Evolutionary conservation across 768 basidiomycete species (phyloP), one percentile per base, ranked within the genome.

Genomic region (Phylloporus sp.): DNA sequence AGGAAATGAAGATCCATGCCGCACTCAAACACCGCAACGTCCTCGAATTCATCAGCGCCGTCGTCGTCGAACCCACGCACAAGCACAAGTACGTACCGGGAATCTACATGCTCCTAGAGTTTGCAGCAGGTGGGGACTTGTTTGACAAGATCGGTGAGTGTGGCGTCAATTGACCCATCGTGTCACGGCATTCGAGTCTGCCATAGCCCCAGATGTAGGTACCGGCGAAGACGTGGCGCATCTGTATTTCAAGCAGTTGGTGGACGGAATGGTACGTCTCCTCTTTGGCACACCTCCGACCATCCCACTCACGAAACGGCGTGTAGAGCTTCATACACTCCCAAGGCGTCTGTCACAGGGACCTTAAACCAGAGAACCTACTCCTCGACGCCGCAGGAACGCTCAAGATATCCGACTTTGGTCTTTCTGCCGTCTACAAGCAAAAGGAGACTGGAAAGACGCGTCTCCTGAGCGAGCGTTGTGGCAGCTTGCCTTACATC

Each of bases 141-240:
- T 99, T 99, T 64, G 96, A 99, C 67, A 99, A 97, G 73, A 99
- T 99, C 42, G 89, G 95, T 95, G 59, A 34, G 86, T 65, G 40
- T 54, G 11, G 38, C 33, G 1, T 38, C 18, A 9, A 26, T 2
- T 42, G 27, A 11, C 8, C 34, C 4, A 17, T 24, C 18, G 20
- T 35, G 42, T 27, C 36, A 28, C 39, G 34, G 3, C 14, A 7
- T 35, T 47, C 21, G 42, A 29, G 31, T 45, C 18, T 47, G 27
- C 22, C 31, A 28, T 55, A 98, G 96, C 85, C 3, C 93, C 96
- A 2, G 90, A 98, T 64, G 74, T 89, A 7, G 96, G 96, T 6
- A 75, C 94, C 3, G 77, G 79, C 20, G 86, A 93, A 48, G 86
- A 95, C 20, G 71, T 95, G 0, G 90, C 94, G 0, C 94, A 97